Conservation (phyloP, 2,329 filamentous ascomycete genomes). For the Sarocladiaceae sp. region DNA sequence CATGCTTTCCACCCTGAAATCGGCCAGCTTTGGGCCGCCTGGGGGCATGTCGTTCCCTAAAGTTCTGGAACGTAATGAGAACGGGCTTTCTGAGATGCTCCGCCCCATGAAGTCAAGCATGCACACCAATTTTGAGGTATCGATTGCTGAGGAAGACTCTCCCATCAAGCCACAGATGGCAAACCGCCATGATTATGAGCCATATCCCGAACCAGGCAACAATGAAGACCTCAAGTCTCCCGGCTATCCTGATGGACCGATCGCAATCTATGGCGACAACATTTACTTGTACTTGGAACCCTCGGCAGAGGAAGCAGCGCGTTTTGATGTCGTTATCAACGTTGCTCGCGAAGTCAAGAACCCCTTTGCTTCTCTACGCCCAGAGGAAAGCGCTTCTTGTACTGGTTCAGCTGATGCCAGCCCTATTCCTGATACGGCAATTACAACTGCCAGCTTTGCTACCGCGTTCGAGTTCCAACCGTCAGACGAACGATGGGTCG, state of each 20-base stretch:
- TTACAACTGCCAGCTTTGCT: constrained; percentile 52
- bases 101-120: constrained; percentile 45
- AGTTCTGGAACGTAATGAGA: constrained; percentile 55
- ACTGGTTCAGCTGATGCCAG: constrained; percentile 31
- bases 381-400: constrained; percentile 4
- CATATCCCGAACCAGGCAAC: constrained; percentile 62
- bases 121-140: constrained; percentile 31
- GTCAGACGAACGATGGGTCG: constrained; percentile 28
- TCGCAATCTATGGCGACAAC: constrained; percentile 74
- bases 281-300: constrained; percentile 80
- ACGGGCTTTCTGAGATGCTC: constrained; percentile 54
- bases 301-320: constrained; percentile 69
- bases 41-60: constrained; percentile 63
- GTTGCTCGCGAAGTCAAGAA: constrained; percentile 79
- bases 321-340: constrained; percentile 81
- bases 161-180: constrained; percentile 59
- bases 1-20: constrained; percentile 57
- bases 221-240: constrained; percentile 78
- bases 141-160: constrained; percentile 52
- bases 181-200: constrained; percentile 50
- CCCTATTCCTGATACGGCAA: constrained; percentile 47
- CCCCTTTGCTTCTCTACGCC: constrained; percentile 52
- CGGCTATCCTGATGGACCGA: constrained; percentile 76
- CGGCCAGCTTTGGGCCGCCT: constrained; percentile 54
- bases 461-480: constrained; percentile 57